These are phyloP conservation scores for Malassezia obtusa DNA, from an alignment of 1,284 basidiomycete genomes.

Conservation along the genomic window DNA sequence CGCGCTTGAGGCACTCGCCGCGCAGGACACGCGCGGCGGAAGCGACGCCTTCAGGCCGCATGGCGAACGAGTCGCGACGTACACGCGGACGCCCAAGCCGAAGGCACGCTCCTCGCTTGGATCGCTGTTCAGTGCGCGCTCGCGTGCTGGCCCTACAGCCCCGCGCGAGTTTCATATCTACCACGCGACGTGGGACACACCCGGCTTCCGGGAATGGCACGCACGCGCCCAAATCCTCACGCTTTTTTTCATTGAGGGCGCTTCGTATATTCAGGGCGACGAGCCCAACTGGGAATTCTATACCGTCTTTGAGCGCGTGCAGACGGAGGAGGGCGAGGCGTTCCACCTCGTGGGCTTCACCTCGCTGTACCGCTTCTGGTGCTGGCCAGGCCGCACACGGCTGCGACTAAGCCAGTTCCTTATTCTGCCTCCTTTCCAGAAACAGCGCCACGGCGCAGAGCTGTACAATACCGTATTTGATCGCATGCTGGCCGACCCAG, in stretches of 20 bases:
- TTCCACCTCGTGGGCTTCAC: slow-evolving; percentile 60
- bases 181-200: slow-evolving; percentile 64
- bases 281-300: slow-evolving; percentile 51
- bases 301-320: slow-evolving; percentile 32
- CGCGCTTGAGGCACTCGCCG: slow-evolving; percentile 55
- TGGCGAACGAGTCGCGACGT: slow-evolving; percentile 67
- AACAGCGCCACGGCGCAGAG: slow-evolving; percentile 60
- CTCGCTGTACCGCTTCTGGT: slow-evolving; percentile 34
- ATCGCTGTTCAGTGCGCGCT: neutral
- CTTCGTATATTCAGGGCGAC: slow-evolving; percentile 61
- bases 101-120: slow-evolving; percentile 23
- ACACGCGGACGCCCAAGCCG: slow-evolving; percentile 53
- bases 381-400: slow-evolving; percentile 25
- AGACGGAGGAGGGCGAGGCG: slow-evolving; percentile 44
- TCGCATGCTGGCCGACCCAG: slow-evolving; percentile 59
- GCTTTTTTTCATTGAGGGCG: slow-evolving; percentile 81
- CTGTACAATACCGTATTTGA: slow-evolving; percentile 80
- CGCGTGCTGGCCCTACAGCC: neutral
- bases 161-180: slow-evolving; percentile 28
- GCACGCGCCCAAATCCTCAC: slow-evolving; percentile 91
- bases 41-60: slow-evolving; percentile 67
- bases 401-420: slow-evolving; percentile 69
- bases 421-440: slow-evolving; percentile 81
- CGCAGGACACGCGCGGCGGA: slow-evolving; percentile 59
- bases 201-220: slow-evolving; percentile 85